Percentiles rank a stretch among this genome's conserved stretches.
Evolutionary conservation across 192 early-diverging fungal genomes (phyloP).

Genomic region (Backusella morwellensis): DNA sequence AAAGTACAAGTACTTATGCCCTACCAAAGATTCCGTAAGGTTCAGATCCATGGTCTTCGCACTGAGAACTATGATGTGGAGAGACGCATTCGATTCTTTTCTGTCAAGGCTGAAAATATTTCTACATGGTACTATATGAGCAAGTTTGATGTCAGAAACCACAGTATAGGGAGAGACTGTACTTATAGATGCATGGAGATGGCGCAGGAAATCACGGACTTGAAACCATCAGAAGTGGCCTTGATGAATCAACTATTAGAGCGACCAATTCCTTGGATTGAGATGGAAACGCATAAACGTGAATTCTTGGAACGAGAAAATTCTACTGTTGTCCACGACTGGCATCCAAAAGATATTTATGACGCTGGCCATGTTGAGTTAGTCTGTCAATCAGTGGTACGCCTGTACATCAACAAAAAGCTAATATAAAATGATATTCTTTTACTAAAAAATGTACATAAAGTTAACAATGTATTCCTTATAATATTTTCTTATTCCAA

Average conservation of each 20-base stretch:
- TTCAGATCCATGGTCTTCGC: background rate
- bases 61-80: background rate
- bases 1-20: background rate
- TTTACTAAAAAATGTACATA: background rate
- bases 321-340: background rate
- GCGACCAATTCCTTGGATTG: background rate
- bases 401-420: background rate
- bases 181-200: background rate
- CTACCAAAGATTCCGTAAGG: background rate
- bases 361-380: background rate
- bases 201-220: background rate
- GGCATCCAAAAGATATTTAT: background rate
- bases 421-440: background rate
- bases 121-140: background rate
- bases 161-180: background rate
- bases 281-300: background rate
- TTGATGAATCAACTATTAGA: background rate
- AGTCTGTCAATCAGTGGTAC: background rate
- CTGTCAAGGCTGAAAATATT: background rate
- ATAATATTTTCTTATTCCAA: background rate
- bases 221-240: background rate
- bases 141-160: background rate
- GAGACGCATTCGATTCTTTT: background rate
- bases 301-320: conserved; percentile 3
- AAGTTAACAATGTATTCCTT: background rate